Evolutionary conservation across 2,329 filamentous ascomycete species (phyloP), one percentile per base, ranked within the genome.

Genomic region (Trichoderma citrinoviride): DNA sequence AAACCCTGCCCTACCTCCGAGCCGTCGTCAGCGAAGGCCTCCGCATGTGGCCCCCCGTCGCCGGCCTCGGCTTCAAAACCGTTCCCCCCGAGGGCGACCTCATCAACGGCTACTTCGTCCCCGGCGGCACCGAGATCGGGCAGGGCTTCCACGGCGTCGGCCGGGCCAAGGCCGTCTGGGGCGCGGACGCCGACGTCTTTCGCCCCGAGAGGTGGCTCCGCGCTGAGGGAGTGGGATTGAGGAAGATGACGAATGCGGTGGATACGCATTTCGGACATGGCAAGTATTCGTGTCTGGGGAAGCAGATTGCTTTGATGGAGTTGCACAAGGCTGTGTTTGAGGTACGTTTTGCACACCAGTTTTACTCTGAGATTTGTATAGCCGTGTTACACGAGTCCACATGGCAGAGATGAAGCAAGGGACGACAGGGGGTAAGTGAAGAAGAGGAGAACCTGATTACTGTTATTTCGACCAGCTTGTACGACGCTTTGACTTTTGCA

Each of bases 21-120:
- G 84, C 84, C 1, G 85, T 83, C 60, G 74, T 87, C 7, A 83
- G 82, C 46, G 84, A 87, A 71, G 79, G 81, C 1, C 81, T 87
- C 76, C 82, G 84, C 4, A 74, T 86, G 65, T 80, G 82, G 7
- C 84, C 85, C 0, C 83, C 84, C 0, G 82, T 86, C 1, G 82
- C 81, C 0, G 77, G 77, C 0, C 67, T 86, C 14, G 83, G 83
- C 70, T 85, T 85, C 70, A 81, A 82, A 17, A 78, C 83, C 0
- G 82, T 81, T 0, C 84, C 85, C 0, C 77, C 79, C 0, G 80
- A 80, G 67, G 85, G 84, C 7, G 80, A 80, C 41, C 78, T 80
- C 65, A 74, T 86, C 21, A 82, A 83, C 56, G 84, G 83, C 6
- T 71, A 77, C 15, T 78, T 79, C 66, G 77, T 86, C 43, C 81